phyloP scores from a whole-genome alignment of 768 basidiomycete genomes.

The Royoungia palumana region DNA sequence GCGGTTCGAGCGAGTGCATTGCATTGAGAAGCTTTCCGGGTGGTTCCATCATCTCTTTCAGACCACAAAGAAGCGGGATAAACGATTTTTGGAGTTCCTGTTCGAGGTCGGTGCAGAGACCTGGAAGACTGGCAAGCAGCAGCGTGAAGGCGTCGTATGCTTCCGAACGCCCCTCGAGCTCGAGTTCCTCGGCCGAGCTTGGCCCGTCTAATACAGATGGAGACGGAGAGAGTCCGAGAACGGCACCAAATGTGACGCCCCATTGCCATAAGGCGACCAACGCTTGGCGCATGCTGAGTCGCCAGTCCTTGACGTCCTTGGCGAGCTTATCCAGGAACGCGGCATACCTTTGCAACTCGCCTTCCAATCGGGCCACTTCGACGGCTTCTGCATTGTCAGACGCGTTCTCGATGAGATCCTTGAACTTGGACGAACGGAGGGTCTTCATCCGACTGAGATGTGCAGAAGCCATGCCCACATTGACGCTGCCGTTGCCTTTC shows the following conservation, averaged over 20 bases:
- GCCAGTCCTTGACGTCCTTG: conserved; percentile 63
- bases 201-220: conserved; percentile 17
- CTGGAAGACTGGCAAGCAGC: conserved; percentile 54
- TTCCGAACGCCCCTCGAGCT: conserved; percentile 40
- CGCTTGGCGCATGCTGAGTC: conserved; percentile 45
- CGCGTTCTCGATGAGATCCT: conserved; percentile 24
- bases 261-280: conserved; percentile 54
- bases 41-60: conserved; percentile 57
- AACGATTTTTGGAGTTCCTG: conserved; percentile 50
- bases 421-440: conserved; percentile 36
- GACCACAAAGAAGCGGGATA: conserved; percentile 53
- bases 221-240: conserved; percentile 56
- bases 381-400: conserved; percentile 42
- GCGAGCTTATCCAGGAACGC: conserved; percentile 60
- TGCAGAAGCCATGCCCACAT: conserved; percentile 47
- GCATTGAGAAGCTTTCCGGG: conserved; percentile 66
- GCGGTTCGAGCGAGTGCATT: conserved; percentile 70
- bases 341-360: conserved; percentile 54
- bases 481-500: conserved; percentile 39
- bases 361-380: conserved; percentile 52
- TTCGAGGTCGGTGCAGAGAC: conserved; percentile 53
- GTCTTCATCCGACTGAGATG: conserved; percentile 61
- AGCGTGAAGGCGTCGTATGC: conserved; percentile 70
- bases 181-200: conserved; percentile 11
- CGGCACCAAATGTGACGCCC: conserved; percentile 63